These are phyloP conservation scores for Vicia faba DNA, from an alignment of 306 rosid genomes.

Conservation along the genomic window DNA sequence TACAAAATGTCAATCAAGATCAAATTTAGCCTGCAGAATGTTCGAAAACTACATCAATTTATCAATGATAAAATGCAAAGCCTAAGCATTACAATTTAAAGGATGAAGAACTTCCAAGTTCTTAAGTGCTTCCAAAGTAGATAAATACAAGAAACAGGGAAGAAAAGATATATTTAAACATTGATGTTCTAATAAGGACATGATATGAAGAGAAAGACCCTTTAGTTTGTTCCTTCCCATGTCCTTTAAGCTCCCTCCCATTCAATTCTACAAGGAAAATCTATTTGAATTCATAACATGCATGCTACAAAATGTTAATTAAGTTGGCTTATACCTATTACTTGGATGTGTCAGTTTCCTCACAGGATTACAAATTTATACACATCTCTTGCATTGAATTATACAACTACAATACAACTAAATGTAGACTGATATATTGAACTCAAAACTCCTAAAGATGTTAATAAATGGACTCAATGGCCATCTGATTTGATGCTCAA, in stretches of 20 bases:
- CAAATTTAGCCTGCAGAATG: conserved; percentile 26
- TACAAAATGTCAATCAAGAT: conserved; percentile 29
- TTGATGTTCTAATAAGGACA: conserved; percentile 13
- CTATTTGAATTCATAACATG: neutral
- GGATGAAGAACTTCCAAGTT: conserved; percentile 19
- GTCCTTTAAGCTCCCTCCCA: neutral
- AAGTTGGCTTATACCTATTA: neutral
- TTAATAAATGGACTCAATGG: conserved; percentile 17
- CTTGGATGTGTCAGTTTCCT: conserved; percentile 32
- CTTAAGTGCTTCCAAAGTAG: conserved; percentile 3
- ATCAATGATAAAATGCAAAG: conserved; percentile 29
- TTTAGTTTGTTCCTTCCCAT: conserved; percentile 24
- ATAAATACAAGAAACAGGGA: conserved; percentile 14
- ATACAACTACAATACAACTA: conserved; percentile 14
- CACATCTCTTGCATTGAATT: conserved; percentile 3
- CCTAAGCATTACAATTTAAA: neutral
- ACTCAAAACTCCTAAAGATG: conserved; percentile 22
- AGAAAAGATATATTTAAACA: conserved; percentile 13
- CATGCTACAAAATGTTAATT: conserved; percentile 28
- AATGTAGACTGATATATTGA: conserved; percentile 19
- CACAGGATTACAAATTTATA: conserved; percentile 12
- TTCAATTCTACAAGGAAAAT: conserved; percentile 12
- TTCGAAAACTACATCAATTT: conserved; percentile 12
- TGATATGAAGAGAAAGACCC: conserved; percentile 1
- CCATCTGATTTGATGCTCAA: conserved; percentile 19